A percentile compares a stretch with the other conserved stretches of the same genome.
Conservation (phyloP, 257 asterid species). For the Gynochthodes officinalis region DNA sequence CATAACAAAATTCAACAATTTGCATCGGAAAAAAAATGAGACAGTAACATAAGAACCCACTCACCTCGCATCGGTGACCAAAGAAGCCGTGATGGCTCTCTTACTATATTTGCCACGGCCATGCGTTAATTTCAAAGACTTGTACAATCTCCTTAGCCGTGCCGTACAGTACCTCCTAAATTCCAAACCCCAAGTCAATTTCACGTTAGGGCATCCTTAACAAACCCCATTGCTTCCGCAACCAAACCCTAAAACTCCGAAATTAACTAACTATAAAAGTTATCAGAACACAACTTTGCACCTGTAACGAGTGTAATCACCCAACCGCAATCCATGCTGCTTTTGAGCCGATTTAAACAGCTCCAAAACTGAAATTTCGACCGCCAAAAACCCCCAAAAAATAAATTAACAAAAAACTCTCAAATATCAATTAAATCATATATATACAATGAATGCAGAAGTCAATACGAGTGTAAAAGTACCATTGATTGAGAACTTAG, state of each 20-base stretch:
- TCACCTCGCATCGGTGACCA: conserved; percentile 91
- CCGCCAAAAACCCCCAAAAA: background rate
- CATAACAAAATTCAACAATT: conserved; percentile 6
- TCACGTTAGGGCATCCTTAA: background rate
- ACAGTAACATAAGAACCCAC: conserved; percentile 6
- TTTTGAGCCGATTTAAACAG: conserved; percentile 90
- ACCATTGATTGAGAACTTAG: conserved; percentile 84
- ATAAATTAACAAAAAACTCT: background rate
- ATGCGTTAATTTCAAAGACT: conserved; percentile 91
- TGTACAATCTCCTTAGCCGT: conserved; percentile 82
- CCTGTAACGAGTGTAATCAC: conserved; percentile 95
- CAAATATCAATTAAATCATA: background rate
- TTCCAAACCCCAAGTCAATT: conserved; percentile 8
- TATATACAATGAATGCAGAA: background rate
- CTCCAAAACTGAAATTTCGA: conserved; percentile 56
- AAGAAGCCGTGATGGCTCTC: conserved; percentile 50
- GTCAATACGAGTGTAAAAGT: background rate
- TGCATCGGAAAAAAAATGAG: background rate
- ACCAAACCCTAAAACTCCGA: background rate
- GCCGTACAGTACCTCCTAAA: conserved; percentile 93
- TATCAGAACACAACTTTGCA: conserved; percentile 17
- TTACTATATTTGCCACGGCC: conserved; percentile 92
- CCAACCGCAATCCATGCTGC: conserved; percentile 98
- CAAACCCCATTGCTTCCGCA: background rate
- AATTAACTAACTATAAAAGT: background rate